Evolutionary conservation across 2,329 filamentous ascomycete genomes (phyloP), one percentile per base, ranked within the genome.

Genomic region (Coccinonectria pachysandricola): DNA sequence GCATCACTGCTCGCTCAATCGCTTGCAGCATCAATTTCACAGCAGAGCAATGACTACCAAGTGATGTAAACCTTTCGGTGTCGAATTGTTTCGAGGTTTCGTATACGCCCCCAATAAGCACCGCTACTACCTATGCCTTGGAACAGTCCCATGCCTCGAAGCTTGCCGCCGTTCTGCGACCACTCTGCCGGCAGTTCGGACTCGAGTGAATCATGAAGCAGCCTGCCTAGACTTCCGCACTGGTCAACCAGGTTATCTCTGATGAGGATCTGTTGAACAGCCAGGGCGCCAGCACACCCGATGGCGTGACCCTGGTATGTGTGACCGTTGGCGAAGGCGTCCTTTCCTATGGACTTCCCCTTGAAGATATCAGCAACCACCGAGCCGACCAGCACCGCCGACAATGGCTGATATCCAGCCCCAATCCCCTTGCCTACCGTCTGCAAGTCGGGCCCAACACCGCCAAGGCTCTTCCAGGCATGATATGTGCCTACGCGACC

Each of bases 361-460:
- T 26, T 19, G n/a, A 31, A 25, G 7, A 19, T 13, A 13, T 19
- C 10, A 10, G 17, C 17, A 2, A 36, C 28, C 10, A 22, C 18
- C 17, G 59, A 41, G 8, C 56, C 59, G 12, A 69, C 53, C 6
- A 75, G 50, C 23, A 75, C 54, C 1, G 58, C 72, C 2, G 69
- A 65, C n/a, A 76, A 53, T 1, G 67, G 58, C 26, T 57, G 56
- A 37, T 66, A 72, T 2, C 72, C 71, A 15, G 60, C 70, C 3
- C 62, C 68, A 2, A 75, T 56, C 0, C 65, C 68, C 42, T 77
- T 77, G 3, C 67, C 71, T 19, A 75, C 55, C 3, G 68, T 65
- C 43, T 70, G 60, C 8, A 77, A 57, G 39, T 76, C 71, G 0
- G 72, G 72, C 1, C 30, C 25, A 2, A 40, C 27, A 8, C 30